Evolutionary conservation across 2,329 filamentous ascomycete genomes (phyloP).

Genomic region (Scleromitrula shiraiana): DNA sequence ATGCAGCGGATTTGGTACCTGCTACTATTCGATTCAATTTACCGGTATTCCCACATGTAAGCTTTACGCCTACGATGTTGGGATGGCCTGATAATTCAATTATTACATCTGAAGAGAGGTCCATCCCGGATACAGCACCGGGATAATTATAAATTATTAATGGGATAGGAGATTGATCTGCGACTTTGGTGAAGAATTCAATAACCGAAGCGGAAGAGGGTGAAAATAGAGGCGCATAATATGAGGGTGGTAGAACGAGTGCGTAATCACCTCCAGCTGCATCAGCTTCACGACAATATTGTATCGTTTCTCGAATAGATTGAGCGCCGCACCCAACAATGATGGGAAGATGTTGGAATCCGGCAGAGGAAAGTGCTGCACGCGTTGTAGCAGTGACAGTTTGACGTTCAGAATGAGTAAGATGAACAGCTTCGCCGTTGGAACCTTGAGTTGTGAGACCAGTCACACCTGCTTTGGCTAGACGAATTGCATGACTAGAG

Average conservation of each 20-base stretch:
- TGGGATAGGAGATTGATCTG: conserved; percentile 64
- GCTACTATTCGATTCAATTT: conserved; percentile 49
- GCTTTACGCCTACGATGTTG: conserved; percentile 84
- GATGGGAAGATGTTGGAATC: conserved; percentile 50
- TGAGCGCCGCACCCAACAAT: conserved; percentile 61
- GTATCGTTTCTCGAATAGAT: conserved; percentile 57
- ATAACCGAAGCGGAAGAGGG: conserved; percentile 41
- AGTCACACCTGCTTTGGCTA: conserved; percentile 51
- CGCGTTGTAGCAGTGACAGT: conserved; percentile 52
- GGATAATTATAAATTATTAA: conserved; percentile 88
- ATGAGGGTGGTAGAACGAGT: conserved; percentile 58
- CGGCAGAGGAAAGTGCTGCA: conserved; percentile 49
- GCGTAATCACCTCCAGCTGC: conserved; percentile 58
- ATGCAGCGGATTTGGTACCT: conserved; percentile 48
- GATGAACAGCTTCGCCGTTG: conserved; percentile 60
- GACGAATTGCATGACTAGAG: conserved; percentile 40
- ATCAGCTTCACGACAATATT: conserved; percentile 54
- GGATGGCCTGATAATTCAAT: conserved; percentile 71
- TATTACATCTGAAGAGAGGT: conserved; percentile 82
- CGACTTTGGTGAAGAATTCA: conserved; percentile 52
- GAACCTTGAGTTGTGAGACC: conserved; percentile 58
- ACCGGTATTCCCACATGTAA: conserved; percentile 76
- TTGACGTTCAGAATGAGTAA: conserved; percentile 53
- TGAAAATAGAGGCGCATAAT: conserved; percentile 53
- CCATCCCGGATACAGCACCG: conserved; percentile 76